phyloP scores from a whole-genome alignment of 208 protist species.

The Leishmania tropica region DNA sequence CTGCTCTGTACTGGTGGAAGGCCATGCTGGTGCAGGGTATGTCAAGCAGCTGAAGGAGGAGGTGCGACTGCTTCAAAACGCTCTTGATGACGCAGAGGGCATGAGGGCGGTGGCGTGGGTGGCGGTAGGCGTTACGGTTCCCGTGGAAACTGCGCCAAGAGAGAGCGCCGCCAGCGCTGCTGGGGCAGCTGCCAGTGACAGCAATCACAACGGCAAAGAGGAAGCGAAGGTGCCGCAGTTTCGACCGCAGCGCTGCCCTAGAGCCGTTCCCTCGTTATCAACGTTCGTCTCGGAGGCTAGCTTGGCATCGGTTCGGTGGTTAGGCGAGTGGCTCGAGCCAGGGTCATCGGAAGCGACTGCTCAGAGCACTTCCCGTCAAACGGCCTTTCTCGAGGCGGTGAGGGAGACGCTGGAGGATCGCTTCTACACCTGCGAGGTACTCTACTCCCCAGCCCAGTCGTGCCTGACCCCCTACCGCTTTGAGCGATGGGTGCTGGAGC shows the following conservation, averaged over 20 bases:
- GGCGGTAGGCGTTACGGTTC: not conserved
- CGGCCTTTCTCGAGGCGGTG: constrained; percentile 29
- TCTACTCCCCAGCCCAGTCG: constrained; percentile 44
- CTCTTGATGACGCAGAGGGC: not conserved
- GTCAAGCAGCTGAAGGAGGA: constrained; percentile 32
- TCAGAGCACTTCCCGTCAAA: not conserved
- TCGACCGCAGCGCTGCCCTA: not conserved
- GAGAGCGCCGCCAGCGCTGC: not conserved
- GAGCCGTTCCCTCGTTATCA: not conserved
- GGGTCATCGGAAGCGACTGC: not conserved
- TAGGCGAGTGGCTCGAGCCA: not conserved
- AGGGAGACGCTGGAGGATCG: constrained; percentile 19
- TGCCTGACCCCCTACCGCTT: constrained; percentile 42
- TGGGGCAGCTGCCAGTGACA: not conserved
- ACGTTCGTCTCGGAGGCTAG: no score
- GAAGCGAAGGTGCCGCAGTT: not conserved
- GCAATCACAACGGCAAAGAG: not conserved
- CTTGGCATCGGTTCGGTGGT: not conserved
- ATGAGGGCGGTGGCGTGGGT: constrained; percentile 15
- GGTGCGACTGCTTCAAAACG: constrained; percentile 8
- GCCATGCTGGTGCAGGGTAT: constrained; percentile 9
- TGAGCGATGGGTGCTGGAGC: constrained; percentile 54
- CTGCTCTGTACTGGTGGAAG: constrained; percentile 55
- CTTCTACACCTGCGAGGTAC: constrained; percentile 41
- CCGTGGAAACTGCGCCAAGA: not conserved